Conservation (phyloP, 805 yeast species). For the Metschnikowia baotianmanensis region DNA sequence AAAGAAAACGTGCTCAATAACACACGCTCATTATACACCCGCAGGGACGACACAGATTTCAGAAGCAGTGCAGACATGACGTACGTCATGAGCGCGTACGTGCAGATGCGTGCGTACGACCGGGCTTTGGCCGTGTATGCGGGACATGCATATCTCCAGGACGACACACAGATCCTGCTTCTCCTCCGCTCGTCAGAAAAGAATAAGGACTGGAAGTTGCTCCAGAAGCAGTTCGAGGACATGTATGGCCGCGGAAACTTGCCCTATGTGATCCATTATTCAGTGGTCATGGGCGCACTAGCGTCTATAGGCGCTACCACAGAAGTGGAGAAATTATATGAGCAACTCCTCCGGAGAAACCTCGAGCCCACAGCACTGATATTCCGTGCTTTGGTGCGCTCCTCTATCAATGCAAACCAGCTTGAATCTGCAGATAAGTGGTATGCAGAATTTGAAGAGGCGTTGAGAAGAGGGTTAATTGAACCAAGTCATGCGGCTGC, state of each 20-base stretch:
- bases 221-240: conserved; percentile 57
- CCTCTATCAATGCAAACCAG: conserved; percentile 38
- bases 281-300: conserved; percentile 58
- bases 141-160: conserved; percentile 39
- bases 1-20: conserved; percentile 13
- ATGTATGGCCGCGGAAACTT: conserved; percentile 52
- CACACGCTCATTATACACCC: not conserved
- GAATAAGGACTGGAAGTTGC: conserved; percentile 48
- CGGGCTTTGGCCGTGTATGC: conserved; percentile 31
- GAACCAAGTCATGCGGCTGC: conserved; percentile 20
- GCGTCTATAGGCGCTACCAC: conserved; percentile 48
- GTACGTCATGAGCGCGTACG: conserved; percentile 30
- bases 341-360: conserved; percentile 44
- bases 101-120: conserved; percentile 20
- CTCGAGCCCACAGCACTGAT: conserved; percentile 47
- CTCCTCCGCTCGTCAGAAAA: conserved; percentile 46
- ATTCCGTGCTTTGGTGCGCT: conserved; percentile 43
- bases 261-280: conserved; percentile 56
- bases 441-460: conserved; percentile 28
- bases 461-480: conserved; percentile 20
- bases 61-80: conserved; percentile 26
- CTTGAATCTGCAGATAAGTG: conserved; percentile 30
- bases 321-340: conserved; percentile 49
- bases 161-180: conserved; percentile 47
- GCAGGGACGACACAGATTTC: conserved; percentile 1